Percentiles rank a stretch among this genome's conserved stretches.
These are phyloP conservation scores for Lachnellula willkommii DNA, from an alignment of 2,329 filamentous ascomycete species.

Conservation along the genomic window DNA sequence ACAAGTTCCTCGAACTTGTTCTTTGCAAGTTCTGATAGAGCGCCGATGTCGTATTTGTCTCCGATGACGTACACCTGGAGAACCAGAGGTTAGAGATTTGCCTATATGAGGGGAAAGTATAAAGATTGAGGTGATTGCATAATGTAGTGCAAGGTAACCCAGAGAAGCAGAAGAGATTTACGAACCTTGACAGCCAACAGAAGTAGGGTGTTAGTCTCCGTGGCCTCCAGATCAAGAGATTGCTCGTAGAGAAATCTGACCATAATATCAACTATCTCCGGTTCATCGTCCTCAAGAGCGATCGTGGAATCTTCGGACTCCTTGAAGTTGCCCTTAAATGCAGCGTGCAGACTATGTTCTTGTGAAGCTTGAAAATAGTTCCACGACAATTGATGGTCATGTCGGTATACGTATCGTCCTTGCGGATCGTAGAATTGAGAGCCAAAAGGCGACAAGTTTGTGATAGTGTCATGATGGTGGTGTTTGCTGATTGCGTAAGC, in stretches of 20 bases:
- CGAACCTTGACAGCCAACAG: background rate
- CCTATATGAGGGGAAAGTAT: background rate
- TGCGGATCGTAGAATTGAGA: background rate
- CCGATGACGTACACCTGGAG: background rate
- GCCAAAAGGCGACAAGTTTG: background rate
- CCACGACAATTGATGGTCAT: constrained; percentile 2
- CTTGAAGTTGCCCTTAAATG: background rate
- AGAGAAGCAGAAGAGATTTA: background rate
- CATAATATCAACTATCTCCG: background rate
- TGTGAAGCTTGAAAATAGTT: constrained; percentile 14
- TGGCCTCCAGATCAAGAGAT: background rate
- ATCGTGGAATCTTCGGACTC: background rate
- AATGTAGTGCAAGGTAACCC: background rate
- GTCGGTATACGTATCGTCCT: constrained; percentile 6
- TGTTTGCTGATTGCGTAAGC: background rate
- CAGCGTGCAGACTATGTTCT: constrained; percentile 4
- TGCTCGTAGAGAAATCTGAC: background rate
- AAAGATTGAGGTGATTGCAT: too few relatives aligned
- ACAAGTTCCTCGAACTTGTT: background rate
- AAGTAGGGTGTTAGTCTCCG: background rate
- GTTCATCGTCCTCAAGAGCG: background rate
- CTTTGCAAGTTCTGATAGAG: background rate
- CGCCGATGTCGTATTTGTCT: background rate
- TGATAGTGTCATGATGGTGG: background rate
- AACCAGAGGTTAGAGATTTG: background rate